Conservation (phyloP, 73 alveolate species). For the Blepharisma japonicum region DNA sequence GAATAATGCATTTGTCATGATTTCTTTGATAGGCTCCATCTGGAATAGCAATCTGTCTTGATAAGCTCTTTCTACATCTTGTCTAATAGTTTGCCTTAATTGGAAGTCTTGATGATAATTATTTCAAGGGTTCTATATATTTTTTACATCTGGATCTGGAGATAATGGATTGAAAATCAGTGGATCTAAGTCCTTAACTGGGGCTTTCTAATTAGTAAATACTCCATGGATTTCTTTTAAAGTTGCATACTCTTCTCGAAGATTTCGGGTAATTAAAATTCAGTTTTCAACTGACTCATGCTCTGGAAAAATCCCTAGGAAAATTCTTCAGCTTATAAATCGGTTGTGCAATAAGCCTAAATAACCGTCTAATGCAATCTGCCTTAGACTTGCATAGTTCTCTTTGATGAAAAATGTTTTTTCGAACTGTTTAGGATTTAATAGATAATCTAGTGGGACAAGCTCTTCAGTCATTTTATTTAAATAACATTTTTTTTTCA, state of each 20-base stretch:
- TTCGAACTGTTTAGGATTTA: conserved; percentile 5
- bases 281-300: background rate
- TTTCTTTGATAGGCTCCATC: conserved; percentile 54
- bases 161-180: conserved; percentile 16
- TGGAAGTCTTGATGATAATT: conserved; percentile 72
- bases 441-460: conserved; percentile 1
- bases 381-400: background rate
- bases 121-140: conserved; percentile 65
- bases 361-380: conserved; percentile 1
- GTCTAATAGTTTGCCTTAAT: conserved; percentile 61
- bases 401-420: background rate
- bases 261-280: background rate
- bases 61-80: conserved; percentile 84
- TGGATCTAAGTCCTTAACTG: conserved; percentile 7
- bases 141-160: background rate
- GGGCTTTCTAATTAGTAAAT: conserved; percentile 13
- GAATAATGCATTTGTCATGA: conserved; percentile 58
- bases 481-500: no score
- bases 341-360: background rate
- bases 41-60: conserved; percentile 73
- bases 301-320: conserved; percentile 8
- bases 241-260: background rate
- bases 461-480: conserved; percentile 26
- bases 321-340: conserved; percentile 5
- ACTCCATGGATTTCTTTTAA: conserved; percentile 6